phyloP scores from a whole-genome alignment of 208 protist species.

The Leishmania major region DNA sequence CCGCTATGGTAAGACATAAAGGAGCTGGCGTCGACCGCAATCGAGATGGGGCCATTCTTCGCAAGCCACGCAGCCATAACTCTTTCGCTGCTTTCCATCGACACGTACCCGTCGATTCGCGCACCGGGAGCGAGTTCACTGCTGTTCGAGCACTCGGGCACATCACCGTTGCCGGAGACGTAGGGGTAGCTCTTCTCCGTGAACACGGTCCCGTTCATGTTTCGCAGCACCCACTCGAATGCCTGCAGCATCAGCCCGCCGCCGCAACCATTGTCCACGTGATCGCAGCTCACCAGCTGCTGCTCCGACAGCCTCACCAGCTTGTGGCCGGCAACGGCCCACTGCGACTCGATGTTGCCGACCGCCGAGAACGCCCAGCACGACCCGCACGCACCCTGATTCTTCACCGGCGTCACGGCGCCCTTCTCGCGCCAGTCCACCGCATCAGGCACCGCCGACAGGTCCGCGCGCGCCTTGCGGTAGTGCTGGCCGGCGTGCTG shows the following conservation, averaged over 20 bases:
- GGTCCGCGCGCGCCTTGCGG: slow-evolving; percentile 8
- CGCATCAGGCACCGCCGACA: background rate
- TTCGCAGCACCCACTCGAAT: slow-evolving; percentile 69
- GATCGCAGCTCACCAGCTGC: slow-evolving; percentile 94
- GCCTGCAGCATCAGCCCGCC: slow-evolving; percentile 90
- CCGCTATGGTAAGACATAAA: slow-evolving; percentile 65
- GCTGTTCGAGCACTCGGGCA: background rate
- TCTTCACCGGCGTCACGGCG: slow-evolving; percentile 92
- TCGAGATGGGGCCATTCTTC: slow-evolving; percentile 69
- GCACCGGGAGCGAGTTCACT: slow-evolving; percentile 47
- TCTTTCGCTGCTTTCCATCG: slow-evolving; percentile 60
- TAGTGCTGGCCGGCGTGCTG: slow-evolving; percentile 9
- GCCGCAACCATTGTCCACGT: slow-evolving; percentile 76
- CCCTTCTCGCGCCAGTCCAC: slow-evolving; percentile 87
- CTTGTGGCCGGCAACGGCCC: slow-evolving; percentile 50
- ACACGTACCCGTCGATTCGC: slow-evolving; percentile 51
- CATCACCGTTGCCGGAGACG: background rate
- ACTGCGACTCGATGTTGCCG: slow-evolving; percentile 75
- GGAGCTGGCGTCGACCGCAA: slow-evolving; percentile 84
- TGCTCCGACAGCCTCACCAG: slow-evolving; percentile 91
- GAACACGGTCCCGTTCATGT: slow-evolving; percentile 62
- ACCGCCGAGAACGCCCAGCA: slow-evolving; percentile 95
- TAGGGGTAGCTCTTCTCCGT: slow-evolving; percentile 78
- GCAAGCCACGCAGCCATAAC: slow-evolving; percentile 70
- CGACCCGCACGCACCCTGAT: slow-evolving; percentile 94